phyloP scores from a whole-genome alignment of 129 eudicot genomes.

The Chrysanthemum makinoi region DNA sequence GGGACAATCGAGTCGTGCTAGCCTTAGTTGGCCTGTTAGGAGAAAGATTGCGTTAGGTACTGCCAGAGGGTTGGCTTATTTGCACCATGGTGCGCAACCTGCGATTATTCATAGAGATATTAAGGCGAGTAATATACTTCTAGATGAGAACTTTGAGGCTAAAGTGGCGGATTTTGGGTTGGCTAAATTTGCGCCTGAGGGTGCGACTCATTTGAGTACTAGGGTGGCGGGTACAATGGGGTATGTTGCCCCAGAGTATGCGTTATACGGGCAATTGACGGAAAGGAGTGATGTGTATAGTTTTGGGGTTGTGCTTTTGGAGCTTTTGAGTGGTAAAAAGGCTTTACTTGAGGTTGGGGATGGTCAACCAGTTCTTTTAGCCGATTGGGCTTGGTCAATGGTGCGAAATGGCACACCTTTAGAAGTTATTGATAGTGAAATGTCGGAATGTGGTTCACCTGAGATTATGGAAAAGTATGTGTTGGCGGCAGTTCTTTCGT shows the following conservation, averaged over 20 bases:
- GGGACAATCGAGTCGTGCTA: neutral
- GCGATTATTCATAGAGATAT: conserved; percentile 84
- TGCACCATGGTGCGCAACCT: conserved; percentile 84
- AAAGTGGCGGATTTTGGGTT: conserved; percentile 88
- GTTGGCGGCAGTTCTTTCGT: conserved; percentile 76
- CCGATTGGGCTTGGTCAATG: conserved; percentile 96
- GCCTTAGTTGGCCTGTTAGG: conserved; percentile 74
- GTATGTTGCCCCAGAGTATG: conserved; percentile 91
- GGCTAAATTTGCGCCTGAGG: conserved; percentile 89
- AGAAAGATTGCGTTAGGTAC: conserved; percentile 76
- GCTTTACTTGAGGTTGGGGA: conserved; percentile 52
- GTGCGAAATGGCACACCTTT: conserved; percentile 65
- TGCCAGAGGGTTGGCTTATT: conserved; percentile 75
- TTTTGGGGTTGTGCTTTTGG: conserved; percentile 83
- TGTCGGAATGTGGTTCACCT: conserved; percentile 64
- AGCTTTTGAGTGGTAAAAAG: conserved; percentile 85
- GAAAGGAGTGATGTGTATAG: conserved; percentile 95
- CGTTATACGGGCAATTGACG: conserved; percentile 82
- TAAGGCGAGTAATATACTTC: conserved; percentile 79
- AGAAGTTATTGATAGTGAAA: conserved; percentile 62
- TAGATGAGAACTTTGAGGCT: conserved; percentile 78
- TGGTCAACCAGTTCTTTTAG: conserved; percentile 57
- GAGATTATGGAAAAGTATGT: conserved; percentile 78
- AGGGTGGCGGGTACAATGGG: conserved; percentile 98
- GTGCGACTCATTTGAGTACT: conserved; percentile 86